These are phyloP conservation scores for Rhododendron mucronatum DNA, from an alignment of 148 eudicot genomes.

Conservation along the genomic window DNA sequence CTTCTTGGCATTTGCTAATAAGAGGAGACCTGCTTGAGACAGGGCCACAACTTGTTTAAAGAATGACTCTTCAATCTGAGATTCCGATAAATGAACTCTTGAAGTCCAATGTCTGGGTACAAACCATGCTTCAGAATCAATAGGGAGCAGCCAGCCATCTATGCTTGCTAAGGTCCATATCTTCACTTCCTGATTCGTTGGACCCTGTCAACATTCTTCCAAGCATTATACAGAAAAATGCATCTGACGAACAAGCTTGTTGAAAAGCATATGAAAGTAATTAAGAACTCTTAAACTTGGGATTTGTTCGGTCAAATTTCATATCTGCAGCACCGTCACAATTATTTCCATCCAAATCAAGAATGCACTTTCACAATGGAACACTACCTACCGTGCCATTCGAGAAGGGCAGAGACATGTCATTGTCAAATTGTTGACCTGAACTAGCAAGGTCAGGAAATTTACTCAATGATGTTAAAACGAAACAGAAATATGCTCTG, in stretches of 20 bases:
- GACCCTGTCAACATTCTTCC: conserved; percentile 48
- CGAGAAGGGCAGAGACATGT: not conserved
- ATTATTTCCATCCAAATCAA: too few species aligned
- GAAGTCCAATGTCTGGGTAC: conserved; percentile 75
- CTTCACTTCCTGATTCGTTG: conserved; percentile 78
- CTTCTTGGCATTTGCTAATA: conserved; percentile 92
- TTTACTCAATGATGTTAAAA: not conserved
- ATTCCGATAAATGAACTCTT: conserved; percentile 74
- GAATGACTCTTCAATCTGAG: conserved; percentile 61
- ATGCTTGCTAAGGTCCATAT: conserved; percentile 87
- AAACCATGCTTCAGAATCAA: conserved; percentile 93
- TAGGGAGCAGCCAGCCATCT: conserved; percentile 97
- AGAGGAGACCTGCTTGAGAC: conserved; percentile 75
- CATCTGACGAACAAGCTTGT: not conserved
- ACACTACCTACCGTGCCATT: not conserved
- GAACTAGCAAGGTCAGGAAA: conserved; percentile 3
- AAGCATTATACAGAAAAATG: not conserved
- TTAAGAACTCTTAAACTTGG: not conserved
- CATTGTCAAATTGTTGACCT: not conserved
- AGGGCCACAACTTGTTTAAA: conserved; percentile 89
- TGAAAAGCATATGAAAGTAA: not conserved
- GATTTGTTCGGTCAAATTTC: not conserved
- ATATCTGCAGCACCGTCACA: not conserved
- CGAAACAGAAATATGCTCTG: not conserved
- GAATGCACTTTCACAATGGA: not conserved